phyloP scores from a whole-genome alignment of 2,329 filamentous ascomycete species.

The Gliomastix tumulicola region DNA sequence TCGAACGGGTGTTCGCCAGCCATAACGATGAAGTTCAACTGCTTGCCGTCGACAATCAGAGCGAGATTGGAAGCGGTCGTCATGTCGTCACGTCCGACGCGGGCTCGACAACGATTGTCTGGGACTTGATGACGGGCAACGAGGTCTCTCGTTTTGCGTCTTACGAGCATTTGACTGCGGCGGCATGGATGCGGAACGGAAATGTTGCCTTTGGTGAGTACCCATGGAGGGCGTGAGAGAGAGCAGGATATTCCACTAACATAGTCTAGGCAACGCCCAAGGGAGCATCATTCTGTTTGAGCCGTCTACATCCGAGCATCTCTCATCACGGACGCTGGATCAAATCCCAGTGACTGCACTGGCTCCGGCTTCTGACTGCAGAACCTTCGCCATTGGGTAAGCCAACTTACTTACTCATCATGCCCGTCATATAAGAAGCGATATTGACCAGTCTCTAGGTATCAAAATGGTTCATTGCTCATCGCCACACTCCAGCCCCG shows the following conservation, averaged over 20 bases:
- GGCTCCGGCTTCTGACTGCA: conserved; percentile 81
- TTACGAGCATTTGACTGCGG: conserved; percentile 78
- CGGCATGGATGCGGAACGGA: conserved; percentile 93
- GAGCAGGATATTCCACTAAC: conserved; percentile 12
- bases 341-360: conserved; percentile 94
- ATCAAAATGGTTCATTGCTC: conserved; percentile 89
- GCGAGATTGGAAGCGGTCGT: conserved; percentile 76
- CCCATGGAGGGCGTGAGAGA: neutral
- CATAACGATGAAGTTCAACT: conserved; percentile 80
- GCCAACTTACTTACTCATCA: conserved; percentile 10
- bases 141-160: conserved; percentile 89
- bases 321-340: conserved; percentile 80
- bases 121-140: conserved; percentile 89
- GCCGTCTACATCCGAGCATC: conserved; percentile 84
- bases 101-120: conserved; percentile 87
- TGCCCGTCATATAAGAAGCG: neutral
- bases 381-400: conserved; percentile 94
- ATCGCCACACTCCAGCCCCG: conserved; percentile 84
- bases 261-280: conserved; percentile 69
- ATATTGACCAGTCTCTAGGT: conserved; percentile 43
- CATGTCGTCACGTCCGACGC: conserved; percentile 90
- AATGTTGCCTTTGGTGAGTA: conserved; percentile 89
- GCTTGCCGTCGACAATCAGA: conserved; percentile 85
- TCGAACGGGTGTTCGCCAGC: conserved; percentile 78
- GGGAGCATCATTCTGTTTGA: conserved; percentile 94